Conservation (phyloP, 2,329 filamentous ascomycete species). For the Sporothrix schenckii region DNA sequence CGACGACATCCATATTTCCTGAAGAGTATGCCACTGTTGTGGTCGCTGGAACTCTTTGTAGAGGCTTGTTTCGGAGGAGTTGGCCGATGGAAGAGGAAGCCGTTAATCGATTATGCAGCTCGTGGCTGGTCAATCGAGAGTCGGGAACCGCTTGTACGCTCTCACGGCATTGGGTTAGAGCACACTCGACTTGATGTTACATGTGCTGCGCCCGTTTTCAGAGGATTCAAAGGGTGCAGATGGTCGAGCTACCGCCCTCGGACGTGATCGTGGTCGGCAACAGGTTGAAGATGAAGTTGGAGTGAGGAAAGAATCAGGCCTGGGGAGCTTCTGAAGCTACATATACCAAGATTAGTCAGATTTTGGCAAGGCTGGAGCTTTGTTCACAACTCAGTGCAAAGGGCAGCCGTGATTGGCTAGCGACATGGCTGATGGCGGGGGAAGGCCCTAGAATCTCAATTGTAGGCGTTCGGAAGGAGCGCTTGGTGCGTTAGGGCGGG, state of each 20-base stretch:
- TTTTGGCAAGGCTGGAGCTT: slow-evolving; percentile 28
- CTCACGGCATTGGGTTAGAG: slow-evolving; percentile 9
- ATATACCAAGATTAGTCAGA: slow-evolving; percentile 29
- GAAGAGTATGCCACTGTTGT: background rate
- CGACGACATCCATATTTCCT: slow-evolving; percentile 5
- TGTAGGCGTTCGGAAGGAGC: background rate
- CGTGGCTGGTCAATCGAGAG: background rate
- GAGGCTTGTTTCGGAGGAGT: slow-evolving; percentile 1
- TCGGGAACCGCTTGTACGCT: background rate
- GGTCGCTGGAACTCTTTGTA: background rate
- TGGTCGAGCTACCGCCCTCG: background rate
- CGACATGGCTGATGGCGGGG: slow-evolving; percentile 23
- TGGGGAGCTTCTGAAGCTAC: slow-evolving; percentile 9
- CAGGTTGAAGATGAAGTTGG: background rate
- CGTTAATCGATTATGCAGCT: background rate
- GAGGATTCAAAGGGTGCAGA: too few species aligned
- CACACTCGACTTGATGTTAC: background rate
- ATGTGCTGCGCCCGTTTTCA: background rate
- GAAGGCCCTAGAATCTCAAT: slow-evolving; percentile 29
- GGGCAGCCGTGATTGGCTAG: slow-evolving; percentile 21
- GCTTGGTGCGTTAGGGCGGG: background rate
- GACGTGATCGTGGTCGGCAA: background rate
- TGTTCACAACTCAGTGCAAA: background rate
- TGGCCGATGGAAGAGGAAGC: background rate
- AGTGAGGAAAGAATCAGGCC: background rate